A percentile compares a stretch with the other conserved stretches of the same genome.
Conservation (phyloP, 495 filamentous ascomycete genomes). For the Astrothelium subdiscretum region DNA sequence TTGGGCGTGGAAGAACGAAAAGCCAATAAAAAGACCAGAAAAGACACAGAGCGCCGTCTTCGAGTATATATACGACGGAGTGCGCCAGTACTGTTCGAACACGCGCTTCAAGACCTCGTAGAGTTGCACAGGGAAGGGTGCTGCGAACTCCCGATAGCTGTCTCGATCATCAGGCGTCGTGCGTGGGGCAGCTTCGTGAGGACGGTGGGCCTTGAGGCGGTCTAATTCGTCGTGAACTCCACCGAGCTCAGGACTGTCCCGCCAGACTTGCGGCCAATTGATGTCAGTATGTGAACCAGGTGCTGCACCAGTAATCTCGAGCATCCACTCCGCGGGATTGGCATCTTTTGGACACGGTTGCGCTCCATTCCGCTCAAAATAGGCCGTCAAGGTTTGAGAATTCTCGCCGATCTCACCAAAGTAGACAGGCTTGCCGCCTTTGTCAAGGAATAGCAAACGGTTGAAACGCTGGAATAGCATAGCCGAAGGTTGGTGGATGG, state of each 20-base stretch:
- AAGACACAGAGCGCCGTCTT: constrained; percentile 32
- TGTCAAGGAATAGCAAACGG: constrained; percentile 68
- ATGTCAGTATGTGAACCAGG: constrained; percentile 64
- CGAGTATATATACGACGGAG: constrained; percentile 34
- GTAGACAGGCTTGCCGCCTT: constrained; percentile 76
- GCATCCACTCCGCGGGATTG: constrained; percentile 96
- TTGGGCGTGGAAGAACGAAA: constrained; percentile 31
- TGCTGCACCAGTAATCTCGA: constrained; percentile 84
- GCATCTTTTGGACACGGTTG: constrained; percentile 58
- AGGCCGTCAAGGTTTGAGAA: constrained; percentile 56
- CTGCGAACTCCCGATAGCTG: constrained; percentile 36
- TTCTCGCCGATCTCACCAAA: constrained; percentile 77
- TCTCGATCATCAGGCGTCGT: constrained; percentile 23
- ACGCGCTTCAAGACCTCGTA: constrained; percentile 28
- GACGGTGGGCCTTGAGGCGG: constrained; percentile 50
- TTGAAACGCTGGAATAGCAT: constrained; percentile 90
- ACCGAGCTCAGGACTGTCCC: constrained; percentile 57
- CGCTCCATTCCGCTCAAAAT: constrained; percentile 75
- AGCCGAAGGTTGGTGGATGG: constrained; percentile 76
- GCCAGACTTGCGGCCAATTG: constrained; percentile 80
- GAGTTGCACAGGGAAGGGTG: constrained; percentile 26
- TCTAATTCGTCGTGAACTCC: constrained; percentile 58
- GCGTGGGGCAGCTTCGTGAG: constrained; percentile 24
- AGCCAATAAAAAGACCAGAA: constrained; percentile 43
- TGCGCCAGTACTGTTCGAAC: constrained; percentile 30